Conservation (phyloP, 768 basidiomycete species). For the Naganishia friedmannii region DNA sequence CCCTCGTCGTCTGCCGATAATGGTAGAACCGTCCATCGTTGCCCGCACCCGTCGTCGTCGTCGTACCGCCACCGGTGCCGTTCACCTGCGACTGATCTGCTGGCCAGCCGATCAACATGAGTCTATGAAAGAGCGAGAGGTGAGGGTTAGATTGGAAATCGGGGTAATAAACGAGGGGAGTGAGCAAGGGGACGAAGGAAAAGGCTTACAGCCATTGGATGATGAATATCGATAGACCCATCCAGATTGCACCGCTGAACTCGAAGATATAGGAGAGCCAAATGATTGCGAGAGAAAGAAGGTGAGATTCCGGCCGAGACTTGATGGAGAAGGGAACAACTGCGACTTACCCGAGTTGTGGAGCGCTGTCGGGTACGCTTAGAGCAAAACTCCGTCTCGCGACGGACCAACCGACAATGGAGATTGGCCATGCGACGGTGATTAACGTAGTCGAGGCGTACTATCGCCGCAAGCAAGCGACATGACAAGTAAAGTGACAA, state of each 20-base stretch:
- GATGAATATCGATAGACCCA: slow-evolving; percentile 44
- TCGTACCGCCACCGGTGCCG: slow-evolving; percentile 7
- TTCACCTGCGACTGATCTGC: slow-evolving; percentile 40
- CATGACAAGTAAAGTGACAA: neutral
- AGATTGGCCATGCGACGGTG: slow-evolving; percentile 41
- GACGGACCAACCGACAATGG: slow-evolving; percentile 49
- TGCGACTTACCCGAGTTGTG: slow-evolving; percentile 44
- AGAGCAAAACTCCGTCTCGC: slow-evolving; percentile 44
- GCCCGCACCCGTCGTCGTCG: too few species aligned
- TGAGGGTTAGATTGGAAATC: neutral
- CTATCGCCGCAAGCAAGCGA: slow-evolving; percentile 22
- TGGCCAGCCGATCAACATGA: slow-evolving; percentile 46
- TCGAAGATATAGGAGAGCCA: neutral
- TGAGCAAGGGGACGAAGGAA: neutral
- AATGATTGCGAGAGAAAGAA: too few species aligned
- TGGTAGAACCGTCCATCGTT: slow-evolving; percentile 47
- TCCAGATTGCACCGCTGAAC: slow-evolving; percentile 41
- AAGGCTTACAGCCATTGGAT: slow-evolving; percentile 43
- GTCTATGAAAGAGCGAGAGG: slow-evolving; percentile 28
- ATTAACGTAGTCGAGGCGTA: slow-evolving; percentile 39
- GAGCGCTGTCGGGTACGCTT: slow-evolving; percentile 28
- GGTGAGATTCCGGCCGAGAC: neutral
- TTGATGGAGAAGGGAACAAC: neutral
- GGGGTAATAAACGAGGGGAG: neutral
- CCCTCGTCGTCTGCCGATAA: slow-evolving; percentile 51